Evolutionary conservation across 257 asterid genomes (phyloP).

Genomic region (Lycium ferocissimum): DNA sequence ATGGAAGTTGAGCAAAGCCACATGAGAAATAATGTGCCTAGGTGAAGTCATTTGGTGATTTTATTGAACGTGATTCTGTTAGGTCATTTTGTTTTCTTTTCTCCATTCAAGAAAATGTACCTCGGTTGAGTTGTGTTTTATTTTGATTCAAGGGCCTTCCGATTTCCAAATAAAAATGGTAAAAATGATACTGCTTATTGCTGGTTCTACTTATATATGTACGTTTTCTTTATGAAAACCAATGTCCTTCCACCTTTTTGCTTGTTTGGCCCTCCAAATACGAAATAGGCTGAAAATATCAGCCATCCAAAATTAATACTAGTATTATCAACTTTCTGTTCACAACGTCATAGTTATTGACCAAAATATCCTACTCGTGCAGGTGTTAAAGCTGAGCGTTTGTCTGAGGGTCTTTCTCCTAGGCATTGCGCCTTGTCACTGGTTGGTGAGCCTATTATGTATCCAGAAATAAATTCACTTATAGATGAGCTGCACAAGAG

Average conservation of each 20-base stretch:
- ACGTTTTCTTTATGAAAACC: neutral
- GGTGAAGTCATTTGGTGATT: neutral
- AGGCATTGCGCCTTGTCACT: constrained; percentile 98
- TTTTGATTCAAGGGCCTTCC: neutral
- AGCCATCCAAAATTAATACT: neutral
- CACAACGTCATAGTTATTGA: constrained; percentile 27
- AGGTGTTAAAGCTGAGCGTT: constrained; percentile 92
- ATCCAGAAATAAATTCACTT: constrained; percentile 91
- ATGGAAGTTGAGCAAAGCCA: constrained; percentile 13
- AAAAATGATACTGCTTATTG: neutral
- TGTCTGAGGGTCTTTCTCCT: constrained; percentile 92
- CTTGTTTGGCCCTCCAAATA: neutral
- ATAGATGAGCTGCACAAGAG: constrained; percentile 87
- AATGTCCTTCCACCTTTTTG: neutral
- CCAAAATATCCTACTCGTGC: constrained; percentile 38
- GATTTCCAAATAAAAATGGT: neutral
- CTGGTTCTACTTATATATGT: neutral
- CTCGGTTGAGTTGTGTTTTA: constrained; percentile 6
- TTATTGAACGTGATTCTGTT: neutral
- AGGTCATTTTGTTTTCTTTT: neutral
- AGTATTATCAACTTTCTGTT: neutral
- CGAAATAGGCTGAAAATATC: neutral
- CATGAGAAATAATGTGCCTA: neutral
- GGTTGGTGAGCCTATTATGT: constrained; percentile 99
- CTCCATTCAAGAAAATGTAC: neutral